These are phyloP conservation scores for Pichia sp. DNA, from an alignment of 1,139 yeast species.

Conservation along the genomic window DNA sequence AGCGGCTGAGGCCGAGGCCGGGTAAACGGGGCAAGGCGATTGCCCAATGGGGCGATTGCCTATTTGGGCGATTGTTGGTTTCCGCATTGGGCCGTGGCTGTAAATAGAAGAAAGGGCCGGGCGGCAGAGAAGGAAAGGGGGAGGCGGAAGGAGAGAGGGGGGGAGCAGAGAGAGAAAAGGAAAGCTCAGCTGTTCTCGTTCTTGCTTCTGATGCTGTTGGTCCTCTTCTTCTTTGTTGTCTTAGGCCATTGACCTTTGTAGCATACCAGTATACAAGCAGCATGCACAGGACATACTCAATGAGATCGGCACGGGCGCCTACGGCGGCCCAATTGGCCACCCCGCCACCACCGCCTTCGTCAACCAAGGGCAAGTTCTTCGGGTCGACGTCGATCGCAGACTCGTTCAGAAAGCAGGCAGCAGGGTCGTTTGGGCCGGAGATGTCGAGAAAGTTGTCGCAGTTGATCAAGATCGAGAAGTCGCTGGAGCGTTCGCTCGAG, in stretches of 20 bases:
- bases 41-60: background rate
- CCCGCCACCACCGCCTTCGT: slow-evolving; percentile 92
- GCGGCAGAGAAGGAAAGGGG: background rate
- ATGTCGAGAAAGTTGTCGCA: slow-evolving; percentile 85
- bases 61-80: background rate
- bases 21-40: background rate
- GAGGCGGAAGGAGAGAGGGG: background rate
- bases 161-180: background rate
- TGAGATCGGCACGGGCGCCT: slow-evolving; percentile 93
- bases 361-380: slow-evolving; percentile 86
- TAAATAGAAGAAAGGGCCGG: background rate
- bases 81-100: background rate
- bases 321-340: slow-evolving; percentile 92
- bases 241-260: too few relatives aligned
- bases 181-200: background rate
- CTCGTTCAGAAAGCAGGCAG: slow-evolving; percentile 77
- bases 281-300: slow-evolving; percentile 98
- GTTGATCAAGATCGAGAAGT: slow-evolving; percentile 93
- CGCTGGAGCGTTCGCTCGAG: slow-evolving; percentile 91
- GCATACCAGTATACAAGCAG: background rate
- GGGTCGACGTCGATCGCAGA: slow-evolving; percentile 74
- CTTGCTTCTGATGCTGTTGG: background rate
- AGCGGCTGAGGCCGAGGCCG: background rate
- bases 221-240: background rate
- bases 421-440: slow-evolving; percentile 95